These are phyloP conservation scores for Aspergillus vadensis DNA, from an alignment of 2,329 filamentous ascomycete genomes.

Conservation along the genomic window DNA sequence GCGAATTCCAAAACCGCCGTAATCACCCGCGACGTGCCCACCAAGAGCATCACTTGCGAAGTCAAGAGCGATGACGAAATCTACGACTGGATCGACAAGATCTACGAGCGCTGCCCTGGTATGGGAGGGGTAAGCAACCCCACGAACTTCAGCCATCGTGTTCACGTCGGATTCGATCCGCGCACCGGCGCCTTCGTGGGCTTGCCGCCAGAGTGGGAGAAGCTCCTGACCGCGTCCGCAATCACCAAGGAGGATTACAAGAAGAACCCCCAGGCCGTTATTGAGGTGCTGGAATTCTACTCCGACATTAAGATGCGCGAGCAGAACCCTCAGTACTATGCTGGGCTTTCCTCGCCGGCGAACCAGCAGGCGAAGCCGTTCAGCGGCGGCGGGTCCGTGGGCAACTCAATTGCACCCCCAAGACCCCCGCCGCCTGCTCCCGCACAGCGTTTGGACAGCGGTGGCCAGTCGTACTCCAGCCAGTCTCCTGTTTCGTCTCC, in stretches of 20 bases:
- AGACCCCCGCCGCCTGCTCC: slow-evolving; percentile 62
- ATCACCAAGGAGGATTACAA: slow-evolving; percentile 99
- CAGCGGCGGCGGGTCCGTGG: slow-evolving; percentile 57
- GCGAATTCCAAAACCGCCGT: slow-evolving; percentile 68
- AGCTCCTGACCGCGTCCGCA: slow-evolving; percentile 90
- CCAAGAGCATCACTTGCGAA: slow-evolving; percentile 83
- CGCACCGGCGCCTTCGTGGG: slow-evolving; percentile 94
- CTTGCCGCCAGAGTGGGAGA: slow-evolving; percentile 94
- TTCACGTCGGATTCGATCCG: slow-evolving; percentile 96
- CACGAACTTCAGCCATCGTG: slow-evolving; percentile 95
- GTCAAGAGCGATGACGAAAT: slow-evolving; percentile 96
- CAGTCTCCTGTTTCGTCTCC: slow-evolving; percentile 39
- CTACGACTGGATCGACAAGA: slow-evolving; percentile 98
- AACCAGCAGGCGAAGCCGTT: slow-evolving; percentile 52
- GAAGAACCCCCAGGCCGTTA: slow-evolving; percentile 82
- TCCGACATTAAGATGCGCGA: slow-evolving; percentile 67
- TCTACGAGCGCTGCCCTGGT: slow-evolving; percentile 92
- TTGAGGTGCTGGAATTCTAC: slow-evolving; percentile 70
- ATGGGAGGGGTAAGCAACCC: slow-evolving; percentile 99
- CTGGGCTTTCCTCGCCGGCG: slow-evolving; percentile 65
- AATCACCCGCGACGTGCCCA: slow-evolving; percentile 75
- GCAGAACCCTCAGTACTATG: slow-evolving; percentile 62
- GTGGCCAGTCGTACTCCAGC: slow-evolving; percentile 39
- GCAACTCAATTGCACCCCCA: slow-evolving; percentile 66
- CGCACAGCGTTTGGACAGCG: slow-evolving; percentile 48